Evolutionary conservation across 2,329 filamentous ascomycete genomes (phyloP).

Genomic region (Stenocarpella maydis): DNA sequence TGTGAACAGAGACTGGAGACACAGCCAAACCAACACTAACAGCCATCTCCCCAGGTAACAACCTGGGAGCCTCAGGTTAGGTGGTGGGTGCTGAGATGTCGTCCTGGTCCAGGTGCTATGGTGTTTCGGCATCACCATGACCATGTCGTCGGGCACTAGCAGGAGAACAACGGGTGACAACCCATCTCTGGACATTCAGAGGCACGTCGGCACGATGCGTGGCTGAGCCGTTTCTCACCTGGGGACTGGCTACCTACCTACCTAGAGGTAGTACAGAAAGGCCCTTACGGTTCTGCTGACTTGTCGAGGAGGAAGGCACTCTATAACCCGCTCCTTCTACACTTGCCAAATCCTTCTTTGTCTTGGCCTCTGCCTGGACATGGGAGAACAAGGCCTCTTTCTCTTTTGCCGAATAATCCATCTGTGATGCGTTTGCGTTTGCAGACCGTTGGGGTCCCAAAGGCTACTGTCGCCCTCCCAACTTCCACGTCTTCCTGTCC

Average conservation of each 20-base stretch:
- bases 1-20: no score
- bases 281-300: no score
- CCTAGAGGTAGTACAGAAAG: background rate
- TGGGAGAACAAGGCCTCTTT: background rate
- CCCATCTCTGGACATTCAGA: background rate
- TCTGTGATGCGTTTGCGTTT: background rate
- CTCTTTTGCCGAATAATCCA: background rate
- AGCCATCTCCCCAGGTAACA: no score
- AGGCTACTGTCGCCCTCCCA: background rate
- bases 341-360: background rate
- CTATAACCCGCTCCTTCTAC: background rate
- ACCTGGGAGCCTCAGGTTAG: no score
- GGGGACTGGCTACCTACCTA: no score
- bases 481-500: background rate
- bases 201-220: background rate
- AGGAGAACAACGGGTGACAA: background rate
- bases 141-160: background rate
- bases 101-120: no score
- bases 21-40: no score
- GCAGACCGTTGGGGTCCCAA: background rate
- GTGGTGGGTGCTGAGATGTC: no score
- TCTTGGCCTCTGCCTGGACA: background rate
- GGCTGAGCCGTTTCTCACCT: background rate
- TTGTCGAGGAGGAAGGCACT: background rate
- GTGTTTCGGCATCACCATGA: background rate